Evolutionary conservation across 768 basidiomycete species (phyloP), one percentile per base, ranked within the genome.

Genomic region (Hydnomerulius pinastri): DNA sequence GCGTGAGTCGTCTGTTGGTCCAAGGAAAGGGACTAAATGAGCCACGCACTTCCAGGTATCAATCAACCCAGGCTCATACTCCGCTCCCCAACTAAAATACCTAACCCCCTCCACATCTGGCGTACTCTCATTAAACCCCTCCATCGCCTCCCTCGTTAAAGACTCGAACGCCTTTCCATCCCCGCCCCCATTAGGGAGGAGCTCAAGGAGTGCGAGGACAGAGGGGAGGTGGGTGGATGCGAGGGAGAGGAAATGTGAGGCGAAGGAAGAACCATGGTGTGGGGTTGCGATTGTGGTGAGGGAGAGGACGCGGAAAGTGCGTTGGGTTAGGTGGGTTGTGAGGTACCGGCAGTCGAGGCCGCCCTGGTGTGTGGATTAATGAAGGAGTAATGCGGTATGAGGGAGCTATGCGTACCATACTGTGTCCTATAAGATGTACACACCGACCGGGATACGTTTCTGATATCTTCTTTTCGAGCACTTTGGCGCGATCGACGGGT

Each of bases 21-120:
- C 3, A 33, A 11, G 35, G 17, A 27, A 18, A 25, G 6, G 5
- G 21, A 13, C 24, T 28, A 37, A n/a, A 35, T 20, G 2, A 37
- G 39, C 17, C 0, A 49, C 76, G 59, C 51, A 68, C 72, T 87
- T 88, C 83, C 90, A 97, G 0, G 92, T 89, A 69, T 98, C 95
- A 38, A 98, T 84, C 41, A 96, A 69, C 1, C 90, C 89, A 5
- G 97, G 96, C 13, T 87, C 81, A 63, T 94, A 94, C 11, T 78
- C 78, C 2, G 97, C 97, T 10, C 97, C 97, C 91, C 93, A 99
- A 62, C 90, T 93, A 59, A 90, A 96, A 69, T 99, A 99, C 55
- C 81, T 78, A 46, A 98, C 87, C 20, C 80, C 82, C 1, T 80
- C 75, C 0, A 86, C 79, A 58, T 98, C 86, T 0, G 90, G 88